Conservation (phyloP, 805 yeast species). For the Candida pseudofarinosa region DNA sequence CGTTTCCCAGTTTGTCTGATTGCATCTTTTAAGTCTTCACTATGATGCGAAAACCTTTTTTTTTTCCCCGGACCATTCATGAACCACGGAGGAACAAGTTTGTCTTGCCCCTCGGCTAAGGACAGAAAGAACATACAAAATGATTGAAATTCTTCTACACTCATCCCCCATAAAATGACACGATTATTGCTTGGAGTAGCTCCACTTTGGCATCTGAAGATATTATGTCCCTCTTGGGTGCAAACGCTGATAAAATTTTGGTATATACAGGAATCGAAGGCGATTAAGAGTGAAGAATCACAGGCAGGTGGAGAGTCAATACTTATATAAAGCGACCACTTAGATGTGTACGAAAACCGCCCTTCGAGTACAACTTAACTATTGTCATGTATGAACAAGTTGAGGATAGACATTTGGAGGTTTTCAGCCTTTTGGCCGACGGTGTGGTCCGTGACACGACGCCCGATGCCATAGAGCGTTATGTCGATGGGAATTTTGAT, state of each 20-base stretch:
- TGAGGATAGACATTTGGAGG: slow-evolving; percentile 22
- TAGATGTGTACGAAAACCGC: no score
- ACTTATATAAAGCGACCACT: no score
- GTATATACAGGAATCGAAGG: not conserved
- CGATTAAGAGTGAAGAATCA: not conserved
- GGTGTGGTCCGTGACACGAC: slow-evolving; percentile 30
- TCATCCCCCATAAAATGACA: not conserved
- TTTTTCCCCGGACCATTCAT: no score
- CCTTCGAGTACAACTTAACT: no score
- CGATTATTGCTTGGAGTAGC: not conserved
- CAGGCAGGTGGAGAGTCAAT: not conserved
- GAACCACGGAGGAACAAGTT: no score
- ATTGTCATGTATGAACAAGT: slow-evolving; percentile 3
- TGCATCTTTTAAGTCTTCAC: no score
- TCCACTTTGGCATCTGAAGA: not conserved
- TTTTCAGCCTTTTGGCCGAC: slow-evolving; percentile 28
- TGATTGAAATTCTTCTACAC: no score
- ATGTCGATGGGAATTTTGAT: slow-evolving; percentile 22
- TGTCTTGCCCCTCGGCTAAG: no score
- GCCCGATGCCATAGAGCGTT: slow-evolving; percentile 22
- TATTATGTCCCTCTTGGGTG: not conserved
- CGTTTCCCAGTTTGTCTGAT: not conserved
- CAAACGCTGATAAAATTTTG: not conserved
- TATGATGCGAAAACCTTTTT: no score
- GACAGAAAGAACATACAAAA: no score